Evolutionary conservation across 768 basidiomycete species (phyloP), one percentile per base, ranked within the genome.

Genomic region (Amanita pseudoporphyria): DNA sequence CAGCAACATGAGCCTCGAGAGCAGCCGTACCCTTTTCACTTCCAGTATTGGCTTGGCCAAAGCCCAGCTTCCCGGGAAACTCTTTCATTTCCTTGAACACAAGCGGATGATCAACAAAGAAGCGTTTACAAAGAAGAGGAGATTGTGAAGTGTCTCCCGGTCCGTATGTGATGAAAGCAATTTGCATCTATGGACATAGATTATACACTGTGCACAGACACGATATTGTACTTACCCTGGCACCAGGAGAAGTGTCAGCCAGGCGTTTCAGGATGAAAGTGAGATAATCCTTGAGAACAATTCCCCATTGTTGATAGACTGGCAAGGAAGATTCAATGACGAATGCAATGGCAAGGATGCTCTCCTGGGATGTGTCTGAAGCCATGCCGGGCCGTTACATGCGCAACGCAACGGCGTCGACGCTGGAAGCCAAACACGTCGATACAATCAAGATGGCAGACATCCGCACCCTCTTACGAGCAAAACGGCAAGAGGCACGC

Each of bases 381-480:
- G 33, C 9, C 30, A 45, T 45, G 44, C 9, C 9, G 2, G 24
- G 3, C 12, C 18, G n/a, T 4, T 37, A 3, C 4, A 39, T 16
- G 22, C 38, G n/a, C n/a, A n/a, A n/a, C n/a, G n/a, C n/a, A n/a
- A n/a, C n/a, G n/a, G n/a, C n/a, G 3, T 7, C 18, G 6, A 41
- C 22, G 21, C 9, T 19, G 13, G 18, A 44, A 40, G 19, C 39
- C 18, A 40, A 45, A 31, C 44, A 45, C 43, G 16, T 10, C 7
- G 12, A 33, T 16, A 45, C 46, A 41, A 49, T n/a, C 51, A 48
- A 46, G 51, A 89, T 88, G 87, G 65, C 87, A n/a, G 85, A 91
- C 61, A 82, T 79, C 30, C 86, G 89, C 49, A 76, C 86, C 22
- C 73, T 92, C 37, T 79, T 91, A 56, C 85, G 83, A 59, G 84